Evolutionary conservation across 495 filamentous ascomycete genomes (phyloP), one percentile per base, ranked within the genome.

Genomic region (Endocarpon pusillum): DNA sequence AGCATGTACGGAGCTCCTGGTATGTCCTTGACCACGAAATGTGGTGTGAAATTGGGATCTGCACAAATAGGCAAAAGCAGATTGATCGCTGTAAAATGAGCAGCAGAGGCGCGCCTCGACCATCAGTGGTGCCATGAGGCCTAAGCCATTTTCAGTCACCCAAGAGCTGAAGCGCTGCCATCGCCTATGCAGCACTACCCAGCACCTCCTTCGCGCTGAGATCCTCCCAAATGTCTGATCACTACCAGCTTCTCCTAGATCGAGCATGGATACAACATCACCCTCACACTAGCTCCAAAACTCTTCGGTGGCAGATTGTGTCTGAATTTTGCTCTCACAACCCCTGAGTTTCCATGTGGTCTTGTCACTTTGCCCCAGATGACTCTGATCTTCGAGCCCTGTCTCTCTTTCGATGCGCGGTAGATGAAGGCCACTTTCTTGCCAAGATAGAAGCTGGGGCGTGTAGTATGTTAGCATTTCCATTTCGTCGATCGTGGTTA

Each of bases 281-380:
- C 75, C 58, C 91, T 74, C 62, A 96, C 79, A 48, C 83, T 81
- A 48, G 86, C 89, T 60, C 91, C 89, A 69, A 97, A 93, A 54
- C 81, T 80, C 66, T 81, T 83, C 40, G 89, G 71, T 46, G 91
- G 89, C 47, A 96, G 82, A 60, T 93, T 94, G 64, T 69, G 65
- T 57, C 78, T 70, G 75, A 97, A 97, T 64, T 31, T 31, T 31
- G 28, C 28, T 14, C 28, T 5, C 28, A 31, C 28, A 5, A 31
- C 28, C 7, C 28, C 28, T 5, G 7, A 15, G 19, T 31, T 77
- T 87, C 82, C 89, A 62, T 96, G 86, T 54, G 83, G 74, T 51
- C 82, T 71, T 51, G 85, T 93, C 52, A 96, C 73, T 71, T 93
- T 96, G 62, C 91, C 91, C 89, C 91, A 97, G 65, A 96, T 96